A percentile compares a stretch with the other conserved stretches of the same genome.
Conservation (phyloP, 1,284 basidiomycete genomes). For the Omphalotus olearius region DNA sequence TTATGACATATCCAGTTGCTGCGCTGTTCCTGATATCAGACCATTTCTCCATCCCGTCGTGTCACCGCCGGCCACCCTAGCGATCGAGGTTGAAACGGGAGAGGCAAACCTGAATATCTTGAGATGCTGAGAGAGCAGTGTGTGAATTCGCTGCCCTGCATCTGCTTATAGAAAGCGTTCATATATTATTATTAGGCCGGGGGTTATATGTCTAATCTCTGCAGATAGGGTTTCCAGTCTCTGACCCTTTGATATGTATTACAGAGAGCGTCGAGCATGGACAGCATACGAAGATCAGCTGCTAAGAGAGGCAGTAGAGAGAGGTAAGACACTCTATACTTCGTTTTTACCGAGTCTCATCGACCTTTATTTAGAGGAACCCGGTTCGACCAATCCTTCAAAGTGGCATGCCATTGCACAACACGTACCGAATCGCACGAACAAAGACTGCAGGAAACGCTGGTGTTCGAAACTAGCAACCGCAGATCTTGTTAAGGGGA, state of each 20-base stretch:
- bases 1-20: no score
- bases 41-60: no score
- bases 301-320: slow-evolving; percentile 45
- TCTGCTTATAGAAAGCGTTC: no score
- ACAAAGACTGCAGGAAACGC: slow-evolving; percentile 27
- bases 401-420: slow-evolving; percentile 25
- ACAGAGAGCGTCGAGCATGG: slow-evolving; percentile 51
- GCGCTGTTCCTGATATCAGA: no score
- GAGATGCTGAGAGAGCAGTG: no score
- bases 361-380: slow-evolving; percentile 37
- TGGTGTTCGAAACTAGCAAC: slow-evolving; percentile 25
- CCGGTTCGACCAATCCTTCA: slow-evolving; percentile 25
- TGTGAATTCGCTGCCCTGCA: no score
- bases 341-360: neutral
- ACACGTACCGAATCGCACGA: slow-evolving; percentile 24
- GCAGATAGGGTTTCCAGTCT: no score
- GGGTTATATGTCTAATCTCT: no score
- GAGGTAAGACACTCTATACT: slow-evolving; percentile 30
- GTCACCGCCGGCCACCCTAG: no score
- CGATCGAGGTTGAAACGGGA: no score
- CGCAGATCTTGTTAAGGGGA: slow-evolving; percentile 21
- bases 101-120: no score
- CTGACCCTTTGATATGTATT: slow-evolving; percentile 24
- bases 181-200: no score
- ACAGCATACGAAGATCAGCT: slow-evolving; percentile 51